A percentile compares a stretch with the other conserved stretches of the same genome.
Conservation (phyloP, 768 basidiomycete genomes). For the Tylopilus intermedius region DNA sequence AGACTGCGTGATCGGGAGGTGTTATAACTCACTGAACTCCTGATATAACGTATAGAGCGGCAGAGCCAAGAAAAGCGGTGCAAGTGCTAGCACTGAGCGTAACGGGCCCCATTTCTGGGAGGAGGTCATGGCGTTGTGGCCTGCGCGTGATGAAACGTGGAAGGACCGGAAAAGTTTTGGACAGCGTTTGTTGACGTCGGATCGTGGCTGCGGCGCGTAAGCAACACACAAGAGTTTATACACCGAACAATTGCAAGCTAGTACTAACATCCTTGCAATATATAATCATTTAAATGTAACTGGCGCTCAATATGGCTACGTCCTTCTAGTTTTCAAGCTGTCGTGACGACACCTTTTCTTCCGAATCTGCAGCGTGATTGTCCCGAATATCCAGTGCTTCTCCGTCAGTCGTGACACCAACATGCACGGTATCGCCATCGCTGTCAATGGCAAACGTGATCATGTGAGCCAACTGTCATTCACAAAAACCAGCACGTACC, state of each 20-base stretch:
- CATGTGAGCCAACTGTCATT: neutral
- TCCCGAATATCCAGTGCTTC: conserved; percentile 51
- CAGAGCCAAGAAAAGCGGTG: conserved; percentile 49
- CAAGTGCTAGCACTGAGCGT: conserved; percentile 50
- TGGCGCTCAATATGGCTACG: too few species aligned
- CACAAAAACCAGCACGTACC: conserved; percentile 37
- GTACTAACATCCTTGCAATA: too few species aligned
- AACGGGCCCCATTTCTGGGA: conserved; percentile 51
- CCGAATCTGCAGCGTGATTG: conserved; percentile 52
- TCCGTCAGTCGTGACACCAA: conserved; percentile 43
- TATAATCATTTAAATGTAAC: too few species aligned
- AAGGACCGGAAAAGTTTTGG: neutral
- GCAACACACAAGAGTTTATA: too few species aligned
- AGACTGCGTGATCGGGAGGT: neutral
- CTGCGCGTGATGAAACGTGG: neutral
- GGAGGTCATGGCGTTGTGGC: conserved; percentile 2
- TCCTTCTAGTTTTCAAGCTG: too few species aligned
- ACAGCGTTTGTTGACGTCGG: neutral
- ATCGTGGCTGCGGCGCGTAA: neutral
- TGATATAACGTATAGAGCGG: conserved; percentile 46
- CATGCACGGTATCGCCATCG: conserved; percentile 60
- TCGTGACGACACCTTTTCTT: neutral
- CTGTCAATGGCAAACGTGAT: conserved; percentile 23
- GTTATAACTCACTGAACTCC: conserved; percentile 39
- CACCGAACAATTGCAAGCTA: too few species aligned